phyloP scores from a whole-genome alignment of 1,284 basidiomycete species.

The Mycosarcoma mackinlayi region DNA sequence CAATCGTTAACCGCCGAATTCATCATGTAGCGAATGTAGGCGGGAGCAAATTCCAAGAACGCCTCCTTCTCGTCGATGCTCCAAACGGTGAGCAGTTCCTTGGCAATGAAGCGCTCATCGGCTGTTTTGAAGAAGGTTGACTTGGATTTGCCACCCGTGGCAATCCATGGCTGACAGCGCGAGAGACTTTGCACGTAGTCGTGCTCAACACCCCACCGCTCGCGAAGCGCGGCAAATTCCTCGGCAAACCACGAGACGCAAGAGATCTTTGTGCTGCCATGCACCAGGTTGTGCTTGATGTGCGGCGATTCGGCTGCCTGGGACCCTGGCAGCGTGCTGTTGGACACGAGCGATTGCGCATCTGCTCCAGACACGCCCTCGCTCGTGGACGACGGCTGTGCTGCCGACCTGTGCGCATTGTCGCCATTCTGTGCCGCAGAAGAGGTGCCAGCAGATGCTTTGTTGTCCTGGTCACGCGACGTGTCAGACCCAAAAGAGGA shows the following conservation, averaged over 20 bases:
- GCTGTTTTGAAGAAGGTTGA: constrained; percentile 58
- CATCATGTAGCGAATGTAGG: constrained; percentile 62
- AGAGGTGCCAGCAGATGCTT: constrained; percentile 4
- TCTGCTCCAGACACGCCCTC: constrained; percentile 24
- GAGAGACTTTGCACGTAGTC: constrained; percentile 57
- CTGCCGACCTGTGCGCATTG: constrained; percentile 13
- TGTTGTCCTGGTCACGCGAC: neutral
- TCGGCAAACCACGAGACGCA: constrained; percentile 65
- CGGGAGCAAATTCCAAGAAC: constrained; percentile 61
- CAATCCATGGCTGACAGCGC: constrained; percentile 53
- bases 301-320: constrained; percentile 51
- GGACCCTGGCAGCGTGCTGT: constrained; percentile 39
- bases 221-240: constrained; percentile 58
- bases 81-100: constrained; percentile 62
- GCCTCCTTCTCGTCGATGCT: constrained; percentile 63
- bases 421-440: constrained; percentile 1
- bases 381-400: constrained; percentile 22
- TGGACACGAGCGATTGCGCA: constrained; percentile 35
- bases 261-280: constrained; percentile 58
- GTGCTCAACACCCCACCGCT: constrained; percentile 55
- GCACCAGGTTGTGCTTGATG: constrained; percentile 60
- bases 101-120: constrained; percentile 58
- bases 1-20: constrained; percentile 52
- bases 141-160: constrained; percentile 58
- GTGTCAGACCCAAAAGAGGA: constrained; percentile 8